A percentile compares a stretch with the other conserved stretches of the same genome.
Evolutionary conservation across 352 stramenopile genomes (phyloP).

Genomic region (Phytopythium ostracodes): DNA sequence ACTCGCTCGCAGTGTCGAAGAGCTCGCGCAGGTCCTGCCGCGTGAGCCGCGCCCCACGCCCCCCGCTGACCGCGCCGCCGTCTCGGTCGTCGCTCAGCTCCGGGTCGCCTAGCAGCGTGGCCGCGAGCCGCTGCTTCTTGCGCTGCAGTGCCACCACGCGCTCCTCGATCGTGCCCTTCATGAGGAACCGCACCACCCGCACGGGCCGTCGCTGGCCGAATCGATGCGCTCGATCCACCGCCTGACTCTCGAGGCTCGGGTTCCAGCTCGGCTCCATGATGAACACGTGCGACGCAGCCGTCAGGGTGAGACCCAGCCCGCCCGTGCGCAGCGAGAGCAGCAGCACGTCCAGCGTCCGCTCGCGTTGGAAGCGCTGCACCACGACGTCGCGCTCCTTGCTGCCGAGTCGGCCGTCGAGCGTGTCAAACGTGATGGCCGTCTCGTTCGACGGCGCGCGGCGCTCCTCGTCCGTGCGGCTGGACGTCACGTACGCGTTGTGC

Average conservation of each 20-base stretch:
- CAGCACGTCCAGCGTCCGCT: conserved; percentile 70
- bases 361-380: conserved; percentile 54
- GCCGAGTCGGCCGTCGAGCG: conserved; percentile 59
- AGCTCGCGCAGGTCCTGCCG: conserved; percentile 8
- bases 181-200: conserved; percentile 77
- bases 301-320: conserved; percentile 91
- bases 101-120: conserved; percentile 61
- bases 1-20: neutral
- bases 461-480: conserved; percentile 5
- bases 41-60: conserved; percentile 1
- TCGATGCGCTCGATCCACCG: conserved; percentile 86
- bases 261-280: conserved; percentile 93
- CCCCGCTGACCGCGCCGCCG: neutral
- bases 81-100: neutral
- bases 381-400: conserved; percentile 58
- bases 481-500: conserved; percentile 25
- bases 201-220: conserved; percentile 77
- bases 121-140: conserved; percentile 82
- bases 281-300: conserved; percentile 89
- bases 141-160: conserved; percentile 86
- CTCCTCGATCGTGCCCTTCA: conserved; percentile 88
- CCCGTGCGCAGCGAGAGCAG: conserved; percentile 87
- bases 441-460: conserved; percentile 11
- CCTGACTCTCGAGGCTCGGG: conserved; percentile 88
- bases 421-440: conserved; percentile 34